Conservation (phyloP, 2,329 filamentous ascomycete species). For the Colletotrichum zoysiae region DNA sequence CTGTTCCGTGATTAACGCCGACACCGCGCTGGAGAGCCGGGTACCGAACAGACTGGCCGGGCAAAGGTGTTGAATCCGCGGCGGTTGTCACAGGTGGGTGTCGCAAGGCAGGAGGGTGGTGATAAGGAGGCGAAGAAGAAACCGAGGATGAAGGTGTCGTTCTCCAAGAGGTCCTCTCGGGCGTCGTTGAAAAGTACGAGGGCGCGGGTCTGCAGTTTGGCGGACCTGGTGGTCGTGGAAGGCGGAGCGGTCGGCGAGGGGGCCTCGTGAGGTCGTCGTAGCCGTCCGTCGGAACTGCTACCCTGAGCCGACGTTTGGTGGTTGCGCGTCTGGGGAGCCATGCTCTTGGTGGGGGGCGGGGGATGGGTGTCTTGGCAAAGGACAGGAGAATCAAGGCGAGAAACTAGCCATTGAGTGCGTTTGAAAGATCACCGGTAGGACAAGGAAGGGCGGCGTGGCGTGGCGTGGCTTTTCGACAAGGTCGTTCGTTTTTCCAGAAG, state of each 20-base stretch:
- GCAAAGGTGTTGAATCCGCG: slow-evolving; percentile 54
- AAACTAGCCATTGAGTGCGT: slow-evolving; percentile 7
- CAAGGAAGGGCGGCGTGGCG: not conserved
- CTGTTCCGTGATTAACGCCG: slow-evolving; percentile 51
- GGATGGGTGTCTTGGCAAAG: not conserved
- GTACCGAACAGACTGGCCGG: slow-evolving; percentile 57
- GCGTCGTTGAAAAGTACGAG: slow-evolving; percentile 49
- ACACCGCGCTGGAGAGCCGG: slow-evolving; percentile 59
- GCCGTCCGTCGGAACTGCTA: slow-evolving; percentile 39
- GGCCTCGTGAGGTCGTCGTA: slow-evolving; percentile 40
- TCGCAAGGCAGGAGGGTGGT: slow-evolving; percentile 39
- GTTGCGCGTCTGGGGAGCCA: slow-evolving; percentile 28
- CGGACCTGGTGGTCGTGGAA: slow-evolving; percentile 48
- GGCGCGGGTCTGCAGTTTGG: slow-evolving; percentile 48
- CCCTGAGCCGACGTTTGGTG: slow-evolving; percentile 30
- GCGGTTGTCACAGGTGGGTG: slow-evolving; percentile 47
- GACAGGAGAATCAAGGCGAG: not conserved
- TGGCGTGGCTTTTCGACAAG: not conserved
- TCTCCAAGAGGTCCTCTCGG: slow-evolving; percentile 43
- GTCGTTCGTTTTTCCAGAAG: not conserved
- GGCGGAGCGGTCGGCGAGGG: slow-evolving; percentile 47
- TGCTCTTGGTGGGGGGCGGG: not conserved
- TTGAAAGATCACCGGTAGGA: not conserved
- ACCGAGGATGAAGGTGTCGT: slow-evolving; percentile 53
- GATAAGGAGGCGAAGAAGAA: slow-evolving; percentile 59